phyloP scores from a whole-genome alignment of 2,329 filamentous ascomycete genomes.

The Pseudofabraea citricarpa region DNA sequence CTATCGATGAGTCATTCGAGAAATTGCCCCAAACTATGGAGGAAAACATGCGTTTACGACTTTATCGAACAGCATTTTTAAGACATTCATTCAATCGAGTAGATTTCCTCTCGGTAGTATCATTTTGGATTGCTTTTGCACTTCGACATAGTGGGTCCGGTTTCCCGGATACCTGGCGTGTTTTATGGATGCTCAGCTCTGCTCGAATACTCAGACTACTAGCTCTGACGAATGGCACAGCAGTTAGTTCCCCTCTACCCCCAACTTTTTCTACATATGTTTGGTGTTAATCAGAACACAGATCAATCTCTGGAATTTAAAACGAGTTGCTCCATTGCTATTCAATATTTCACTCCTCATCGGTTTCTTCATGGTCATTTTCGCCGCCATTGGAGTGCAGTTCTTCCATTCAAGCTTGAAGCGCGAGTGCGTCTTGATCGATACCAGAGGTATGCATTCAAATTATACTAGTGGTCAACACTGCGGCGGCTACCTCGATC shows the following conservation, averaged over 20 bases:
- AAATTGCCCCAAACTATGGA: neutral
- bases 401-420: neutral
- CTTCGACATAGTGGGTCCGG: neutral
- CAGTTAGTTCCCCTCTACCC: neutral
- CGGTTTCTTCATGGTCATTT: neutral
- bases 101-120: neutral
- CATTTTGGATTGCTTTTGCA: neutral
- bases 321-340: neutral
- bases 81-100: neutral
- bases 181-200: neutral
- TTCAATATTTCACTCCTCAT: neutral
- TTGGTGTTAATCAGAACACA: neutral
- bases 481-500: neutral
- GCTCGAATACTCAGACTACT: neutral
- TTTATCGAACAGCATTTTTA: neutral
- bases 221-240: neutral
- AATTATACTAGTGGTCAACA: neutral
- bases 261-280: no score
- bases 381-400: neutral
- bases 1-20: neutral
- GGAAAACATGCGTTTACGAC: neutral
- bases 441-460: neutral
- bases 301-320: neutral
- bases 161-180: neutral
- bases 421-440: neutral